These are phyloP conservation scores for Cyclotella sp. DNA, from an alignment of 108 stramenopile genomes.

Conservation along the genomic window DNA sequence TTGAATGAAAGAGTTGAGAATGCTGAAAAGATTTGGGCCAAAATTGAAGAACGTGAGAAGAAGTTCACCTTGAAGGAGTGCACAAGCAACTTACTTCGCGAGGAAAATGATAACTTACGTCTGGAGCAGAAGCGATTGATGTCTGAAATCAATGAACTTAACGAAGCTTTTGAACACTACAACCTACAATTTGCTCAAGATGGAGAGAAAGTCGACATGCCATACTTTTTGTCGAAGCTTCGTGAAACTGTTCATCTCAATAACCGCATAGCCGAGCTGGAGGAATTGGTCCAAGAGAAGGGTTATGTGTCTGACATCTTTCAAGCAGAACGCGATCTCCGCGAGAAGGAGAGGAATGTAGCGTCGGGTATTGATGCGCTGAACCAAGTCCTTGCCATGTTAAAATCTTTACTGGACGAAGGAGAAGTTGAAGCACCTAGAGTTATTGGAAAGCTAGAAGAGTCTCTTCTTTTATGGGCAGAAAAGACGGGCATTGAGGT, in stretches of 20 bases:
- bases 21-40: constrained; percentile 30
- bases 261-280: constrained; percentile 17
- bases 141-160: constrained; percentile 24
- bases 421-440: constrained; percentile 21
- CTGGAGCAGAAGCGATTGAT: constrained; percentile 14
- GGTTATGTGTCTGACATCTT: constrained; percentile 8
- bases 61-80: constrained; percentile 21
- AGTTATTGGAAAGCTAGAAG: constrained; percentile 27
- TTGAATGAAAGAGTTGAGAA: constrained; percentile 19
- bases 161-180: constrained; percentile 6
- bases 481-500: constrained; percentile 8
- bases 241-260: constrained; percentile 27
- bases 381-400: constrained; percentile 9
- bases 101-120: constrained; percentile 22
- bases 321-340: constrained; percentile 12
- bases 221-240: constrained; percentile 24
- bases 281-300: constrained; percentile 18
- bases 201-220: constrained; percentile 34
- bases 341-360: constrained; percentile 15
- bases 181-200: constrained; percentile 20
- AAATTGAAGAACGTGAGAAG: constrained; percentile 27
- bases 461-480: constrained; percentile 13
- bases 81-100: constrained; percentile 13
- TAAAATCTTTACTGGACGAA: constrained; percentile 13
- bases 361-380: constrained; percentile 4